Conservation (phyloP, 2,329 filamentous ascomycete species). For the Aspergillus intermedius region DNA sequence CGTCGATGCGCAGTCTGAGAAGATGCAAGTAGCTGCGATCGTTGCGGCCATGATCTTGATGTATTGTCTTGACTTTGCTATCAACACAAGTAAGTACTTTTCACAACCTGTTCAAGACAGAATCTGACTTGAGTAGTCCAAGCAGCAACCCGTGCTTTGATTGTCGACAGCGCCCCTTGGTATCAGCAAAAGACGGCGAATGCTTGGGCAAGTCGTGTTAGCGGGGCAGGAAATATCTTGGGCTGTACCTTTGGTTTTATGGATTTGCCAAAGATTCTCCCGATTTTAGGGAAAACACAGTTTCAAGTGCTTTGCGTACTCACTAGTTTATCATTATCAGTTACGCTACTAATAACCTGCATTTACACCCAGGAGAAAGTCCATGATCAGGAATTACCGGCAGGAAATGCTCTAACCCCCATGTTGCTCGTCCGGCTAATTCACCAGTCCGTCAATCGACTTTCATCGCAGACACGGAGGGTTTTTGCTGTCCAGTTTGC, state of each 20-base stretch:
- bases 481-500: conserved; percentile 80
- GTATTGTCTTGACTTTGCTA: conserved; percentile 86
- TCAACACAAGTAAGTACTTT: conserved; percentile 67
- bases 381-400: conserved; percentile 62
- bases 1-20: conserved; percentile 56
- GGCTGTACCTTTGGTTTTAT: conserved; percentile 84
- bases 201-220: conserved; percentile 83
- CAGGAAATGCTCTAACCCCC: conserved; percentile 58
- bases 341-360: conserved; percentile 66
- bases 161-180: conserved; percentile 84
- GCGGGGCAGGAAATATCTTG: conserved; percentile 81
- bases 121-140: conserved; percentile 54
- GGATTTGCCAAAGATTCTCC: conserved; percentile 65
- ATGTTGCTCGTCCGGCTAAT: conserved; percentile 73
- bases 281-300: conserved; percentile 78
- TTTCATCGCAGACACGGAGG: conserved; percentile 73
- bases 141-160: conserved; percentile 83
- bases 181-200: conserved; percentile 94
- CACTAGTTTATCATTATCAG: conserved; percentile 64
- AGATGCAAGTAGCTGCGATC: conserved; percentile 62
- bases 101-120: neutral
- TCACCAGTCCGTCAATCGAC: conserved; percentile 64
- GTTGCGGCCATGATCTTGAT: conserved; percentile 77
- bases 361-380: conserved; percentile 69
- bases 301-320: conserved; percentile 90